Conservation (phyloP, 345 rosid species). For the Eucalyptus decipiens region DNA sequence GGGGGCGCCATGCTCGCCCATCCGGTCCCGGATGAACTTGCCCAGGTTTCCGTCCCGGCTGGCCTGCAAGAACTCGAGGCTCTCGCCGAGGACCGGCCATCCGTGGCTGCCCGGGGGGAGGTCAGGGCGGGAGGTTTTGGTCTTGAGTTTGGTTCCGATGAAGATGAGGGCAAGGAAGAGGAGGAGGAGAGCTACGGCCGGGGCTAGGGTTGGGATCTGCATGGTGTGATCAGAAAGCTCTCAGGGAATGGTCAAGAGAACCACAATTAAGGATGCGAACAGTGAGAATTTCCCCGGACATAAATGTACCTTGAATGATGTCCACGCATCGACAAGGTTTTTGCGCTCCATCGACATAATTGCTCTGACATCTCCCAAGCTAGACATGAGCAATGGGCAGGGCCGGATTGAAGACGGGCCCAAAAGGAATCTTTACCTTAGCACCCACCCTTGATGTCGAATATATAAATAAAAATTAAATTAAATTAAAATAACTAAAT, state of each 20-base stretch:
- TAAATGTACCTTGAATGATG: not conserved
- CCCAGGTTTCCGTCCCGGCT: not conserved
- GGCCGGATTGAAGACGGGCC: not conserved
- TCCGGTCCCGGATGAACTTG: not conserved
- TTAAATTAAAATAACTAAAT: too few species aligned
- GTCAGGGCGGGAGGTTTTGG: not conserved
- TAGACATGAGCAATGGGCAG: not conserved
- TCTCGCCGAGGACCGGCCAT: slow-evolving; percentile 3
- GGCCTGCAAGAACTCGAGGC: not conserved
- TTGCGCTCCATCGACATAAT: not conserved
- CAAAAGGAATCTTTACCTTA: not conserved
- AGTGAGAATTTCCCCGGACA: too few species aligned
- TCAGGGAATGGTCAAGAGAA: not conserved
- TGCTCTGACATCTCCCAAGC: not conserved
- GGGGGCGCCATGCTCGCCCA: not conserved
- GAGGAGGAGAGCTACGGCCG: not conserved
- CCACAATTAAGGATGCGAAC: not conserved
- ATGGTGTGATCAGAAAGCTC: not conserved
- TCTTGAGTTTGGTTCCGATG: not conserved
- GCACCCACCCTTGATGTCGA: not conserved
- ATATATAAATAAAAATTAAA: too few species aligned
- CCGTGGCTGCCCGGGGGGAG: slow-evolving; percentile 5
- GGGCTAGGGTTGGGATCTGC: not conserved
- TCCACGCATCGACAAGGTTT: not conserved
- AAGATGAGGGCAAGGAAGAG: not conserved